These are phyloP conservation scores for Odontarrhena argentea DNA, from an alignment of 345 rosid species.

Conservation along the genomic window DNA sequence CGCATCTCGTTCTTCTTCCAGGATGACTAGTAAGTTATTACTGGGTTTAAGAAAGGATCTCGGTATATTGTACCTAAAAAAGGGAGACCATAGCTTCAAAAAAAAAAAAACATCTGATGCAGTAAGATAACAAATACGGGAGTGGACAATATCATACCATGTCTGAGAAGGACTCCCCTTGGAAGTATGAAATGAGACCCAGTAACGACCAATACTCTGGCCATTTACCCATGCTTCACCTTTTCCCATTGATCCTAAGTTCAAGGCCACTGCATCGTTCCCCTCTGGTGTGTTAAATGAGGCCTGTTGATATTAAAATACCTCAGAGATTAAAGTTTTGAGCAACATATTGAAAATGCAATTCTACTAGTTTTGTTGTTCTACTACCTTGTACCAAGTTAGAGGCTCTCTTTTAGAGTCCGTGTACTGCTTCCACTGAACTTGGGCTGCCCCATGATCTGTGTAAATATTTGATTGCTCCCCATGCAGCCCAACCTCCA, in stretches of 20 bases:
- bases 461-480: slow-evolving; percentile 55
- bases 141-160: slow-evolving; percentile 47
- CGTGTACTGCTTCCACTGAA: slow-evolving; percentile 53
- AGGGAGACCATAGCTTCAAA: slow-evolving; percentile 15
- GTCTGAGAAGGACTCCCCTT: slow-evolving; percentile 66
- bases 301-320: slow-evolving; percentile 42
- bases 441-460: slow-evolving; percentile 44
- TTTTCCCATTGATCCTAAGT: slow-evolving; percentile 76
- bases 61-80: slow-evolving; percentile 59
- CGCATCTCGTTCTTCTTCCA: slow-evolving; percentile 59
- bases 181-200: slow-evolving; percentile 62
- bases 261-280: slow-evolving; percentile 58
- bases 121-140: not conserved
- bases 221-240: slow-evolving; percentile 89
- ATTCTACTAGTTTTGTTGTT: slow-evolving; percentile 3
- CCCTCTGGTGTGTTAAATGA: slow-evolving; percentile 63
- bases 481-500: slow-evolving; percentile 71
- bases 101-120: not conserved
- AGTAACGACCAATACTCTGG: slow-evolving; percentile 75
- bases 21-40: slow-evolving; percentile 50
- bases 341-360: slow-evolving; percentile 15
- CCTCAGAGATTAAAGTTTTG: slow-evolving; percentile 15
- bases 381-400: slow-evolving; percentile 83
- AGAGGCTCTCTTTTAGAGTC: slow-evolving; percentile 49
- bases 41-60: slow-evolving; percentile 54